These are phyloP conservation scores for Oryza meridionalis DNA, from an alignment of 176 grass and related monocot species.

Conservation along the genomic window DNA sequence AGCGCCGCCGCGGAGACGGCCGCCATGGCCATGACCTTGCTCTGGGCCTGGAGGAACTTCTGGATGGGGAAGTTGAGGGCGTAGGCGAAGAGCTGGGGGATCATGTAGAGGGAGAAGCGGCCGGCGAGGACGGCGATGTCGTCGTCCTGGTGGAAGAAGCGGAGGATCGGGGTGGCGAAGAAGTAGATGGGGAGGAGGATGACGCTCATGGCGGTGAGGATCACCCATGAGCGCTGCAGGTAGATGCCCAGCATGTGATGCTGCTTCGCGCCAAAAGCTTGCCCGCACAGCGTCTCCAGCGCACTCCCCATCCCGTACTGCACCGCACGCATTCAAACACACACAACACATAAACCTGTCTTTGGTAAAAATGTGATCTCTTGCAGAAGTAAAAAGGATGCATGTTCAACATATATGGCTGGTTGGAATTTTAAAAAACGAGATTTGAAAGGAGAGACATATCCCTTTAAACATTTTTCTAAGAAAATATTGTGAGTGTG, in stretches of 20 bases:
- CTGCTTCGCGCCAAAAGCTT: conserved; percentile 63
- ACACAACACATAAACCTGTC: too few relatives aligned
- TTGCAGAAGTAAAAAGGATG: too few relatives aligned
- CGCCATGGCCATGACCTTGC: conserved; percentile 85
- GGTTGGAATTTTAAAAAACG: too few relatives aligned
- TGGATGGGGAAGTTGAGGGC: conserved; percentile 72
- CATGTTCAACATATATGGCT: too few relatives aligned
- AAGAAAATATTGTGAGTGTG: too few relatives aligned
- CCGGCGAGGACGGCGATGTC: conserved; percentile 55
- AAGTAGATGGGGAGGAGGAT: conserved; percentile 59
- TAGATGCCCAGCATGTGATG: conserved; percentile 58
- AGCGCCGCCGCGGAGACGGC: conserved; percentile 43
- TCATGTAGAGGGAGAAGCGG: conserved; percentile 60
- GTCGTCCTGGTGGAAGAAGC: conserved; percentile 58
- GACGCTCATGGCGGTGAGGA: conserved; percentile 48
- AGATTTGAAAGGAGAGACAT: too few relatives aligned
- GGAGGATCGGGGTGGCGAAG: conserved; percentile 57
- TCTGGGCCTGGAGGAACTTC: conserved; percentile 74
- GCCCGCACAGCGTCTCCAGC: conserved; percentile 68
- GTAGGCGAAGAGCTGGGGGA: conserved; percentile 76
- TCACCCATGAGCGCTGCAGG: conserved; percentile 65
- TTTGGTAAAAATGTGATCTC: too few relatives aligned
- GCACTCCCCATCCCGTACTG: conserved; percentile 70
- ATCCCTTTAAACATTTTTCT: too few relatives aligned
- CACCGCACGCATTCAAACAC: background rate